These are phyloP conservation scores for Torulaspora microellipsoides DNA, from an alignment of 805 yeast genomes.

Conservation along the genomic window DNA sequence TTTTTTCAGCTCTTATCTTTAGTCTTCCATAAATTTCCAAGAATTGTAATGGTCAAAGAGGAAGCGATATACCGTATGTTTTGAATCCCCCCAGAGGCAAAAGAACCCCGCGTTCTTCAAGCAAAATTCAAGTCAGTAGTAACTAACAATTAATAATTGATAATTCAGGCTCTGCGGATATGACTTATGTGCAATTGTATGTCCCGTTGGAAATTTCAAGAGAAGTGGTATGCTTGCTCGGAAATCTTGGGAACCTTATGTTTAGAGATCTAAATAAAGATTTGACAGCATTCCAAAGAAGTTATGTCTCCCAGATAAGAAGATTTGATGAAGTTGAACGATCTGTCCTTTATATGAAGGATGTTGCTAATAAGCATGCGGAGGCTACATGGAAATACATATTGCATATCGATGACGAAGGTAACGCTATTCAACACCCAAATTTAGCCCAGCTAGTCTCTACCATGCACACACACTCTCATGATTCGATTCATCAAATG, in stretches of 20 bases:
- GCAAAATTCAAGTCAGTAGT: background rate
- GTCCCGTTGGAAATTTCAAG: slow-evolving; percentile 80
- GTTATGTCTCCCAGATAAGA: slow-evolving; percentile 83
- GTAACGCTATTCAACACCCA: slow-evolving; percentile 20
- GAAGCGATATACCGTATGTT: slow-evolving; percentile 41
- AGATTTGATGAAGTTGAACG: slow-evolving; percentile 77
- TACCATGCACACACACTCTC: slow-evolving; percentile 27
- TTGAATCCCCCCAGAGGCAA: background rate
- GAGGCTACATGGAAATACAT: slow-evolving; percentile 35
- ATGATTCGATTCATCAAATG: slow-evolving; percentile 52
- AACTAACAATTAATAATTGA: slow-evolving; percentile 3
- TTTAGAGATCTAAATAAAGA: slow-evolving; percentile 82
- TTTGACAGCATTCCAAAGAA: slow-evolving; percentile 82
- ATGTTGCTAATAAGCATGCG: slow-evolving; percentile 45
- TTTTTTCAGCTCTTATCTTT: too few relatives aligned
- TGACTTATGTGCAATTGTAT: slow-evolving; percentile 90
- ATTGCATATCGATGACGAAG: slow-evolving; percentile 31
- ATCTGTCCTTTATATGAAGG: slow-evolving; percentile 52
- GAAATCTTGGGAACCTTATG: slow-evolving; percentile 81
- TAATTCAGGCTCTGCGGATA: slow-evolving; percentile 77
- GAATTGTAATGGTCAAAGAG: slow-evolving; percentile 28
- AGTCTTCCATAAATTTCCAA: too few relatives aligned
- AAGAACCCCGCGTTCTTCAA: too few relatives aligned
- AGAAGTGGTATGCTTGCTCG: slow-evolving; percentile 76
- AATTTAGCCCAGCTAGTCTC: slow-evolving; percentile 16